phyloP scores from a whole-genome alignment of 2,329 filamentous ascomycete genomes.

The Fusarium sp. region DNA sequence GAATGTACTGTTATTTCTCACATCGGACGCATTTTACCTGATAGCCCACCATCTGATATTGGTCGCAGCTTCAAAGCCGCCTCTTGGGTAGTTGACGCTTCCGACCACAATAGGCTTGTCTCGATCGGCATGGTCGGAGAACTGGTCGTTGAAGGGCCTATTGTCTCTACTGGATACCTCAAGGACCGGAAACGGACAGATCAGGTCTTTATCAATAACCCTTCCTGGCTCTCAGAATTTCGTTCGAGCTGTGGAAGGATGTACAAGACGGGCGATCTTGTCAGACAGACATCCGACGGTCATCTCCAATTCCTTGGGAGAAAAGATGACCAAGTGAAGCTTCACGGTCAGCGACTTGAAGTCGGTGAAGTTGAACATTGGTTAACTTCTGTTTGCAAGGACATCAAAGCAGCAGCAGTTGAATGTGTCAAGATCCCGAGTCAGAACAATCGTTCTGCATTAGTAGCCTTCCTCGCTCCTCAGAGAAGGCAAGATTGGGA shows the following conservation, averaged over 20 bases:
- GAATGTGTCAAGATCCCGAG: constrained; percentile 1
- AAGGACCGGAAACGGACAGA: background rate
- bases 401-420: background rate
- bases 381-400: background rate
- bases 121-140: constrained; percentile 1
- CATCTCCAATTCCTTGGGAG: background rate
- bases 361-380: background rate
- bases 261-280: constrained; percentile 6
- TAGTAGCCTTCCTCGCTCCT: constrained; percentile 1
- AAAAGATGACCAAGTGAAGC: constrained; percentile 8
- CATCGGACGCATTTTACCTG: background rate
- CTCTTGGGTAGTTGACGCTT: background rate
- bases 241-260: background rate
- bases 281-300: background rate
- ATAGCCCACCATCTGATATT: background rate
- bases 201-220: background rate
- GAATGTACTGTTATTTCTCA: constrained; percentile 8
- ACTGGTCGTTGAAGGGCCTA: background rate
- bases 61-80: background rate
- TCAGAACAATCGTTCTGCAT: background rate
- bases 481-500: background rate
- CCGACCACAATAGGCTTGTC: background rate
- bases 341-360: constrained; percentile 9
- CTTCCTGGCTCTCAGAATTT: background rate
- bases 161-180: background rate